These are phyloP conservation scores for Aspergillus unguis DNA, from an alignment of 2,329 filamentous ascomycete species.

Conservation along the genomic window DNA sequence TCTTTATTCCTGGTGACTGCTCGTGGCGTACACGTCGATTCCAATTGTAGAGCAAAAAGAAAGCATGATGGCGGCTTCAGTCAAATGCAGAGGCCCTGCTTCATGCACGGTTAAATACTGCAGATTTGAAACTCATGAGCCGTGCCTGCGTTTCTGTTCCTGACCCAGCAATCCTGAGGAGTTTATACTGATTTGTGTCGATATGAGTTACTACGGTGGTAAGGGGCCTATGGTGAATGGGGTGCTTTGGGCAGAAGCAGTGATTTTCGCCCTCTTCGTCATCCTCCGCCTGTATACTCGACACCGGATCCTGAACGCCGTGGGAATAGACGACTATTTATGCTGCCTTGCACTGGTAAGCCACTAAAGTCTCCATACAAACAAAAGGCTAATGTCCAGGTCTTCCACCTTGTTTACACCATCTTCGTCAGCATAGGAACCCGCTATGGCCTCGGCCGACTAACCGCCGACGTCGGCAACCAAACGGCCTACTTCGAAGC, in stretches of 20 bases:
- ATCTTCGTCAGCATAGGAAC: constrained; percentile 17
- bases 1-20: too few relatives aligned
- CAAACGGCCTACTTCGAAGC: constrained; percentile 19
- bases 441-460: constrained; percentile 15
- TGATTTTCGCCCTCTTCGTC: constrained; percentile 20
- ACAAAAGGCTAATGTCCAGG: neutral
- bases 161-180: too few relatives aligned
- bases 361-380: neutral
- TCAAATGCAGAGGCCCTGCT: too few relatives aligned
- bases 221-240: constrained; percentile 23
- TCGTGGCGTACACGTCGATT: too few relatives aligned
- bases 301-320: constrained; percentile 18
- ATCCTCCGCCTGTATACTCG: constrained; percentile 18
- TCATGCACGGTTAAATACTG: neutral
- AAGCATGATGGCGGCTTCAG: too few relatives aligned
- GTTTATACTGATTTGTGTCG: neutral
- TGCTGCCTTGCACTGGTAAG: constrained; percentile 6
- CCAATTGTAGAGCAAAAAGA: too few relatives aligned
- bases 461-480: constrained; percentile 16
- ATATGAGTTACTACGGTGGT: constrained; percentile 17
- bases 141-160: neutral
- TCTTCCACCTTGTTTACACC: constrained; percentile 20
- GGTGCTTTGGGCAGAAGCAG: constrained; percentile 19
- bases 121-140: neutral
- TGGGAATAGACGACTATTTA: constrained; percentile 21